Conservation (phyloP, 352 stramenopile genomes). For the Phytophthora tubulina region DNA sequence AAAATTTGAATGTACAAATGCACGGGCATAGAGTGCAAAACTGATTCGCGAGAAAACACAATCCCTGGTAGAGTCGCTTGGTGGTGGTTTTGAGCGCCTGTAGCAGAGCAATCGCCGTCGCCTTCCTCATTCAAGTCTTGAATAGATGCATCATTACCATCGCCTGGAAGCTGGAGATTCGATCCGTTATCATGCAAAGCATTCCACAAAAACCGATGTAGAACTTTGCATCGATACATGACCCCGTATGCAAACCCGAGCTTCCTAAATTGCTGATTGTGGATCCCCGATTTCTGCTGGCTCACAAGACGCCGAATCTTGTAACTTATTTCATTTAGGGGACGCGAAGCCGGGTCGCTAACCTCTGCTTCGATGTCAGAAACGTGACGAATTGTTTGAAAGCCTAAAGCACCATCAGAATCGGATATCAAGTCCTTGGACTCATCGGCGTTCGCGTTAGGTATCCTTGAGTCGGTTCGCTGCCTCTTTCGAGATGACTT, state of each 20-base stretch:
- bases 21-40: slow-evolving; percentile 84
- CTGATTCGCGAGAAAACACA: slow-evolving; percentile 79
- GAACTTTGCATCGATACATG: slow-evolving; percentile 85
- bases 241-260: slow-evolving; percentile 85
- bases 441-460: not conserved
- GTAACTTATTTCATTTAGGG: slow-evolving; percentile 66
- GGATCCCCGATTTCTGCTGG: slow-evolving; percentile 60
- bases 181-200: slow-evolving; percentile 61
- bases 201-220: slow-evolving; percentile 80
- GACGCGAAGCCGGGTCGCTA: slow-evolving; percentile 7
- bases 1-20: slow-evolving; percentile 86
- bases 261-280: slow-evolving; percentile 77
- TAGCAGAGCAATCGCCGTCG: slow-evolving; percentile 12
- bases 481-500: slow-evolving; percentile 37
- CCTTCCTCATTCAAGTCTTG: slow-evolving; percentile 46
- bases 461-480: slow-evolving; percentile 10
- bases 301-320: slow-evolving; percentile 75
- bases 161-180: slow-evolving; percentile 48
- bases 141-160: slow-evolving; percentile 53
- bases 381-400: slow-evolving; percentile 23
- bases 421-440: slow-evolving; percentile 6
- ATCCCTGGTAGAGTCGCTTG: slow-evolving; percentile 42
- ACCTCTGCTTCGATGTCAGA: slow-evolving; percentile 27
- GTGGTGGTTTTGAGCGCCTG: not conserved
- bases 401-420: slow-evolving; percentile 5